phyloP scores from a whole-genome alignment of 768 basidiomycete species.

The Tubosaeta sp. region DNA sequence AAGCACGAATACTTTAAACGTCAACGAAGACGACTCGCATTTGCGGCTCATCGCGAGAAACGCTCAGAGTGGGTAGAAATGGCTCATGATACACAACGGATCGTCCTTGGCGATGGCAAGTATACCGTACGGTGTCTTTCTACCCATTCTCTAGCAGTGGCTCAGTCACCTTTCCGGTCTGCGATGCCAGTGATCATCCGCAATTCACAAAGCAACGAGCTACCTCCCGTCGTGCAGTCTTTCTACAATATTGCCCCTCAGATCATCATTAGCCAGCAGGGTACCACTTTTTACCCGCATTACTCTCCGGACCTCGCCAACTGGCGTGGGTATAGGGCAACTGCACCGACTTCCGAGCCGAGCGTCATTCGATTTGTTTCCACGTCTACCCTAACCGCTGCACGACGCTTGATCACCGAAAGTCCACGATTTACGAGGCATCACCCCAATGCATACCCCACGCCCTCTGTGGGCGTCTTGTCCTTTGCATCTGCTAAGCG shows the following conservation, averaged over 20 bases:
- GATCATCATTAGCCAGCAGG: slow-evolving; percentile 33
- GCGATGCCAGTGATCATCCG: slow-evolving; percentile 4
- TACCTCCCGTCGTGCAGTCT: slow-evolving; percentile 2
- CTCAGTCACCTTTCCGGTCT: slow-evolving; percentile 17
- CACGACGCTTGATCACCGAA: slow-evolving; percentile 24
- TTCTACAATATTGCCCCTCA: slow-evolving; percentile 35
- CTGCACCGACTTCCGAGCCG: not conserved
- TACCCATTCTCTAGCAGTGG: slow-evolving; percentile 2
- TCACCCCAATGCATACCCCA: slow-evolving; percentile 16
- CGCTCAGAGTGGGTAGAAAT: slow-evolving; percentile 31
- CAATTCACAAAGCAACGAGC: slow-evolving; percentile 2
- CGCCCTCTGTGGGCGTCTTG: slow-evolving; percentile 34
- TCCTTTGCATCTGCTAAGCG: slow-evolving; percentile 43
- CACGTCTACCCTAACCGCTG: slow-evolving; percentile 31
- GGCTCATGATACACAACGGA: slow-evolving; percentile 34
- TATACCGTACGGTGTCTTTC: slow-evolving; percentile 31
- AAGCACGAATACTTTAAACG: slow-evolving; percentile 20
- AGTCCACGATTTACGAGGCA: slow-evolving; percentile 9
- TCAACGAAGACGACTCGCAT: slow-evolving; percentile 16
- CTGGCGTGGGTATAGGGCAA: slow-evolving; percentile 27
- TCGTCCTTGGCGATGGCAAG: slow-evolving; percentile 39
- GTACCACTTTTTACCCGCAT: slow-evolving; percentile 39
- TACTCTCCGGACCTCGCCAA: slow-evolving; percentile 32
- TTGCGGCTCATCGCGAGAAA: slow-evolving; percentile 22
- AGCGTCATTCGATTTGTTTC: slow-evolving; percentile 28